phyloP scores from a whole-genome alignment of 129 eudicot genomes.

The Flaveria linearis region DNA sequence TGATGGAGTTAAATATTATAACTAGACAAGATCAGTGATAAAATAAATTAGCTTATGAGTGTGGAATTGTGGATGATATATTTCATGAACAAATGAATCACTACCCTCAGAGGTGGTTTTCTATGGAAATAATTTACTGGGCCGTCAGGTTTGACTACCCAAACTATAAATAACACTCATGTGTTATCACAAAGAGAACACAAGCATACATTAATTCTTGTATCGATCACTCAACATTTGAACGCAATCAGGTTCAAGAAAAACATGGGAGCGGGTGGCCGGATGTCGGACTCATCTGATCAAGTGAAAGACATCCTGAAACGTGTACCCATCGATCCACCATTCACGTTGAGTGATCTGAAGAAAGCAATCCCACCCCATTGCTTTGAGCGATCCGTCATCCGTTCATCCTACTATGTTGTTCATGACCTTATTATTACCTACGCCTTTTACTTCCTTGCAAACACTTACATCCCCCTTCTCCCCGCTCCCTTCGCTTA shows the following conservation, averaged over 20 bases:
- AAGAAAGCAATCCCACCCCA: constrained; percentile 40
- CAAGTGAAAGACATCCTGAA: neutral
- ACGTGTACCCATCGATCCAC: constrained; percentile 33
- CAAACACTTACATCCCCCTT: constrained; percentile 27
- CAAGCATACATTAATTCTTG: neutral
- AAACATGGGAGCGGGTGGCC: constrained; percentile 32
- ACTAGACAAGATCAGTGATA: too few species aligned
- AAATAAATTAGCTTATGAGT: too few species aligned
- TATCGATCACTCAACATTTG: neutral
- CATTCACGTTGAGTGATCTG: constrained; percentile 36
- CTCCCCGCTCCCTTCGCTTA: constrained; percentile 27
- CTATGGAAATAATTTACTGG: neutral
- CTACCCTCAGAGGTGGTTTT: too few species aligned
- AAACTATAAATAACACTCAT: neutral
- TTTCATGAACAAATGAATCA: too few species aligned
- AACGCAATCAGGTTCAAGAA: neutral
- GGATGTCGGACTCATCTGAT: constrained; percentile 20
- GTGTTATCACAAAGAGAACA: neutral
- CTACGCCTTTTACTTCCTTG: constrained; percentile 28
- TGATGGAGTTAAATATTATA: too few species aligned
- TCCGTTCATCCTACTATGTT: constrained; percentile 34
- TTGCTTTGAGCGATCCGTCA: constrained; percentile 29
- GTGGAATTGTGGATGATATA: too few species aligned
- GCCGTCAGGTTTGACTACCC: neutral
- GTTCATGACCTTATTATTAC: constrained; percentile 32